phyloP scores from a whole-genome alignment of 2,329 filamentous ascomycete species.

The Pochonia chlamydosporia region DNA sequence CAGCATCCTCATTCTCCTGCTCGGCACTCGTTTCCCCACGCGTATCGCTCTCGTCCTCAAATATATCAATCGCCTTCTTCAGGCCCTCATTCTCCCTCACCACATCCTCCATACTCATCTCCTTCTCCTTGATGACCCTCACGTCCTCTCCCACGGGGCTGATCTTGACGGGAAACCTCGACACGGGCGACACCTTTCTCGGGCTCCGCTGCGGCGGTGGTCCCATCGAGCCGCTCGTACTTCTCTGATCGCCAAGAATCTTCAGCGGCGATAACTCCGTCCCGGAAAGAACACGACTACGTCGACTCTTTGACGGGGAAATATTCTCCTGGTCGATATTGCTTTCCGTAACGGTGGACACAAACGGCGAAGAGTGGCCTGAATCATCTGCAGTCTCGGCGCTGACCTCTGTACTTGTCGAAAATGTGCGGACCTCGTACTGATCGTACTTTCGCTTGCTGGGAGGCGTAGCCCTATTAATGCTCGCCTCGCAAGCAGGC shows the following conservation, averaged over 20 bases:
- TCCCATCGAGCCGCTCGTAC: conserved; percentile 6
- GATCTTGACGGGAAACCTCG: conserved; percentile 57
- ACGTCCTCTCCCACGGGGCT: conserved; percentile 23
- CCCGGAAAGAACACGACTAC: conserved; percentile 52
- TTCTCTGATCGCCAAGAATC: conserved; percentile 38
- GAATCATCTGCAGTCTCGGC: conserved; percentile 10
- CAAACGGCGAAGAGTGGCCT: conserved; percentile 21
- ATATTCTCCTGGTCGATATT: conserved; percentile 39
- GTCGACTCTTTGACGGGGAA: conserved; percentile 41
- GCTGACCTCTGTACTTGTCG: conserved; percentile 1
- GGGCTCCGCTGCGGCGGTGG: conserved; percentile 33
- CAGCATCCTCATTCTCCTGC: conserved; percentile 30
- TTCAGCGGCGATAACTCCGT: conserved; percentile 52
- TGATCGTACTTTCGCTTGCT: conserved; percentile 23
- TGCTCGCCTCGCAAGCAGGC: conserved; percentile 29
- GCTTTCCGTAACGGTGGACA: conserved; percentile 24
- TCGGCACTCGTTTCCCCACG: conserved; percentile 17
- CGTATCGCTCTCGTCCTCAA: conserved; percentile 47
- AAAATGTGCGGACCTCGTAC: conserved; percentile 27
- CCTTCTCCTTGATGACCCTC: conserved; percentile 25
- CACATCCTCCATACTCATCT: conserved; percentile 46
- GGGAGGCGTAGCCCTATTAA: conserved; percentile 31
- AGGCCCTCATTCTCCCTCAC: conserved; percentile 50
- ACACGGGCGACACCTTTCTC: conserved; percentile 45
- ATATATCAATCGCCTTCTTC: conserved; percentile 55